Percentiles rank a stretch among this genome's conserved stretches.
These are phyloP conservation scores for Macrotyloma uniflorum DNA, from an alignment of 306 rosid species.

Conservation along the genomic window DNA sequence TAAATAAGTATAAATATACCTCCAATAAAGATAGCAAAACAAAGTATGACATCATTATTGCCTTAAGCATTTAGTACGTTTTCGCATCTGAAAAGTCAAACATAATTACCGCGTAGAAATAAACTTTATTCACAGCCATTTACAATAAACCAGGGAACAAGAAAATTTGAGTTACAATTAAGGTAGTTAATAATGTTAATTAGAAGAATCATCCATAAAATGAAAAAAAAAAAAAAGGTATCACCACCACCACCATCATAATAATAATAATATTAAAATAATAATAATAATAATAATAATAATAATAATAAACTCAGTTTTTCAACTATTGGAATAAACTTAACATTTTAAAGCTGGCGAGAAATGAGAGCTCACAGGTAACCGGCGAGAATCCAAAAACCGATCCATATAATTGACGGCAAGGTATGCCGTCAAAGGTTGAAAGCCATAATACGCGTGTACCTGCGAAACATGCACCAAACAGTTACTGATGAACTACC, in stretches of 20 bases:
- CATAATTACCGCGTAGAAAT: slow-evolving; percentile 29
- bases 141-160: neutral
- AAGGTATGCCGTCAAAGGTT: slow-evolving; percentile 86
- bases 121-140: slow-evolving; percentile 3
- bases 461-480: slow-evolving; percentile 51
- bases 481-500: neutral
- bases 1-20: neutral
- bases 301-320: neutral
- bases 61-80: neutral
- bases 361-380: slow-evolving; percentile 66
- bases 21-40: neutral
- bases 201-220: too few species aligned
- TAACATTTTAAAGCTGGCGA: neutral
- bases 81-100: slow-evolving; percentile 53
- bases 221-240: too few species aligned
- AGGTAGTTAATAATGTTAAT: too few species aligned
- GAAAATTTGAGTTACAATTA: too few species aligned
- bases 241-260: too few species aligned
- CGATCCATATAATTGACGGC: slow-evolving; percentile 89
- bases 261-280: too few species aligned
- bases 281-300: too few species aligned
- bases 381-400: slow-evolving; percentile 62
- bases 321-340: neutral
- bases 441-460: slow-evolving; percentile 64
- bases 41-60: neutral